A percentile compares a stretch with the other conserved stretches of the same genome.
These are phyloP conservation scores for Geum urbanum DNA, from an alignment of 306 rosid species.

Conservation along the genomic window DNA sequence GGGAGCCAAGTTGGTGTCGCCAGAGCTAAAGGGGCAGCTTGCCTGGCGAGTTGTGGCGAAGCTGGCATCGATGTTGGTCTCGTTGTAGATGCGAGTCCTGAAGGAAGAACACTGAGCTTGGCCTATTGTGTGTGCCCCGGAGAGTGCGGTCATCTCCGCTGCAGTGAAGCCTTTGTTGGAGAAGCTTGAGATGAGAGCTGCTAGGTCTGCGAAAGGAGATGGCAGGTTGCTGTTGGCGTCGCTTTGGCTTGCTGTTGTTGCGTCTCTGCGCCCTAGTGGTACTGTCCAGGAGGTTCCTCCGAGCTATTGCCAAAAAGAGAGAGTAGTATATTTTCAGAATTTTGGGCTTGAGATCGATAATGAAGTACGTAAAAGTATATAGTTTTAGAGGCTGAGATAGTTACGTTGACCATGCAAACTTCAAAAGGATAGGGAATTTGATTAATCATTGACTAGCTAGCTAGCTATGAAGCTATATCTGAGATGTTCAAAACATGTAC, in stretches of 20 bases:
- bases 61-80: constrained; percentile 45
- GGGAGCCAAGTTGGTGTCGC: constrained; percentile 56
- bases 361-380: not conserved
- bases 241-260: constrained; percentile 63
- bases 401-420: not conserved
- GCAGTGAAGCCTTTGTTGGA: constrained; percentile 35
- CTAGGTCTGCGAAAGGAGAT: constrained; percentile 39
- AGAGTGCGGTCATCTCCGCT: constrained; percentile 57
- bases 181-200: constrained; percentile 45
- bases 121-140: constrained; percentile 74
- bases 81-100: constrained; percentile 58
- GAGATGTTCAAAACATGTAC: not conserved
- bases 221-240: constrained; percentile 61
- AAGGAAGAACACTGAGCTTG: constrained; percentile 45
- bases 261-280: constrained; percentile 62
- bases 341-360: not conserved
- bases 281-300: constrained; percentile 76
- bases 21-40: constrained; percentile 52
- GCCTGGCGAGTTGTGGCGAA: constrained; percentile 41
- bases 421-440: not conserved
- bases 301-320: constrained; percentile 30
- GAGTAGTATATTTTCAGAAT: not conserved
- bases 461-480: too few species aligned
- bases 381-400: not conserved
- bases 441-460: not conserved